phyloP scores from a whole-genome alignment of 2,329 filamentous ascomycete genomes.

The Helminthosporium solani region DNA sequence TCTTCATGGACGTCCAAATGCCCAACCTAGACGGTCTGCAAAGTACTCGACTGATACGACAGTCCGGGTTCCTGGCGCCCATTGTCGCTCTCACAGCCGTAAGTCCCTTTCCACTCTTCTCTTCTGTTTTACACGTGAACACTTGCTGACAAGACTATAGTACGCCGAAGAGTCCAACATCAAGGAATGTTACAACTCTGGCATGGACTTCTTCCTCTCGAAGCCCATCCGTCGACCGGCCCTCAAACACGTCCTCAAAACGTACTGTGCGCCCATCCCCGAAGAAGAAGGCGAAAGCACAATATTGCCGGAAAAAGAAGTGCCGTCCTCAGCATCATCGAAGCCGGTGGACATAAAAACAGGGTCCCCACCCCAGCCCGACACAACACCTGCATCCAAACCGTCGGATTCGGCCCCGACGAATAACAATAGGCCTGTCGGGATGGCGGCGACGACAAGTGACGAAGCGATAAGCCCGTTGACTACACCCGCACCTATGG shows the following conservation, averaged over 20 bases:
- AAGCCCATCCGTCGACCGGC: slow-evolving; percentile 78
- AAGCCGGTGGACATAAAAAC: too few relatives aligned
- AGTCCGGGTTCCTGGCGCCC: slow-evolving; percentile 82
- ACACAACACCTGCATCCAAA: too few relatives aligned
- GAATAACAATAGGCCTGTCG: neutral
- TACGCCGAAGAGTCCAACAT: slow-evolving; percentile 11
- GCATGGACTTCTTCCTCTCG: slow-evolving; percentile 86
- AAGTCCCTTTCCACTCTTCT: slow-evolving; percentile 44
- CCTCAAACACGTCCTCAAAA: slow-evolving; percentile 81
- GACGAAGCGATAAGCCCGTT: neutral
- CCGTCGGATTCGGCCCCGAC: neutral
- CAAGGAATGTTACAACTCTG: slow-evolving; percentile 68
- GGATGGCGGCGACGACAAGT: neutral
- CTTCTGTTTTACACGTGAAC: neutral
- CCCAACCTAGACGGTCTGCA: slow-evolving; percentile 88
- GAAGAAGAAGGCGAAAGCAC: slow-evolving; percentile 57
- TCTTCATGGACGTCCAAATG: slow-evolving; percentile 97
- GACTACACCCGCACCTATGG: neutral
- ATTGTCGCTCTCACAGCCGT: slow-evolving; percentile 94
- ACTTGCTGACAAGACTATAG: slow-evolving; percentile 1
- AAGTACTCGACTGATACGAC: slow-evolving; percentile 78
- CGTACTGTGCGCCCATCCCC: slow-evolving; percentile 75
- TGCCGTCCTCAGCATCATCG: neutral
- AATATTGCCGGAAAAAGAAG: slow-evolving; percentile 12
- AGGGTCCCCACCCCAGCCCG: too few relatives aligned